Evolutionary conservation across 805 yeast species (phyloP).

Genomic region (Saccharomycodes ludwigii): DNA sequence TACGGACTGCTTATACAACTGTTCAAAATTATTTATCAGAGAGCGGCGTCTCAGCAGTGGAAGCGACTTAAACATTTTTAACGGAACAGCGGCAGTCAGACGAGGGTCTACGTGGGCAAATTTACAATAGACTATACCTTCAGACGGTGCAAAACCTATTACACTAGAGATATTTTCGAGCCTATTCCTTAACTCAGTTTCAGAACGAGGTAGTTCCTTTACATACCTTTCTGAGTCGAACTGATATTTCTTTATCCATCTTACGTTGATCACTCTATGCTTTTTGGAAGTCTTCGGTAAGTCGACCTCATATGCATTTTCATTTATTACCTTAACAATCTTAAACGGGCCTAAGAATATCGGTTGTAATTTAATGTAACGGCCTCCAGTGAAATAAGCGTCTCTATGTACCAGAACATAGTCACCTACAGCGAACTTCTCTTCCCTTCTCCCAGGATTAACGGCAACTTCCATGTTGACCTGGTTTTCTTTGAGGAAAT

Average conservation of each 20-base stretch:
- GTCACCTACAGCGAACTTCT: constrained; percentile 2
- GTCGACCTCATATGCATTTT: constrained; percentile 5
- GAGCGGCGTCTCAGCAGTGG: too few relatives aligned
- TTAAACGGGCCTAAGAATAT: constrained; percentile 1
- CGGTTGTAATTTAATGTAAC: constrained; percentile 2
- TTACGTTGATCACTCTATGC: constrained; percentile 6
- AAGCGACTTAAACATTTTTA: too few relatives aligned
- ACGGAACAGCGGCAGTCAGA: too few relatives aligned
- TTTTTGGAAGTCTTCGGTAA: constrained; percentile 2
- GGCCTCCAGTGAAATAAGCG: constrained; percentile 3
- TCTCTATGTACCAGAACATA: constrained; percentile 3
- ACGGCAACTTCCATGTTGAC: constrained; percentile 3
- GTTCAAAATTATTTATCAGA: too few relatives aligned
- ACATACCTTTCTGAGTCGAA: not conserved
- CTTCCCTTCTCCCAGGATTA: not conserved
- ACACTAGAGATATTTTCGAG: constrained; percentile 1
- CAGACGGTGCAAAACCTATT: constrained; percentile 2
- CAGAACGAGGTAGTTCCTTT: constrained; percentile 1
- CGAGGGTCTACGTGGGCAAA: not conserved
- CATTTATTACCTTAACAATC: constrained; percentile 1
- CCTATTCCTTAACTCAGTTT: not conserved
- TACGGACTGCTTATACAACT: too few relatives aligned
- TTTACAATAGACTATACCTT: not conserved
- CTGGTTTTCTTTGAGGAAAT: constrained; percentile 1
- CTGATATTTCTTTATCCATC: constrained; percentile 1